Percentiles rank a stretch among this genome's conserved stretches.
These are phyloP conservation scores for Nothophaeocryptopus gaeumannii DNA, from an alignment of 2,329 filamentous ascomycete species.

Conservation along the genomic window DNA sequence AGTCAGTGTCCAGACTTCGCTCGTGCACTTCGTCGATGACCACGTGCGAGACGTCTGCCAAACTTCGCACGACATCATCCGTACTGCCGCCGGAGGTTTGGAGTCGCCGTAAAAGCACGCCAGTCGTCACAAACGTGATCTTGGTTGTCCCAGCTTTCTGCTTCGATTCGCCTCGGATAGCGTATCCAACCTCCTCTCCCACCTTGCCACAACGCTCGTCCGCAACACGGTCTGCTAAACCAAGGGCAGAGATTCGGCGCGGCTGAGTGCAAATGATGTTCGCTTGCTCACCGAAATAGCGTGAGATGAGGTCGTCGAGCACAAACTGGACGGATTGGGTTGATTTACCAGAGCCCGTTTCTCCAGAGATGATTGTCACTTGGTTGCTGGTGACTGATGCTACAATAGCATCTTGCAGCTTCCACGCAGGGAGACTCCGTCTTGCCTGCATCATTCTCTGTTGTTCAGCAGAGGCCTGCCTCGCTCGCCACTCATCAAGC, in stretches of 20 bases:
- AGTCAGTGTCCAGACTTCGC: conserved; percentile 90
- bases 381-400: conserved; percentile 71
- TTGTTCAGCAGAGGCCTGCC: conserved; percentile 64
- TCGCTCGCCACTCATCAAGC: conserved; percentile 62
- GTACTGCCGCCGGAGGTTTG: conserved; percentile 81
- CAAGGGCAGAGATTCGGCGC: conserved; percentile 87
- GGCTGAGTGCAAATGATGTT: conserved; percentile 97
- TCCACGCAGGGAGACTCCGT: conserved; percentile 81
- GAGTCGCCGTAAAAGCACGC: conserved; percentile 84
- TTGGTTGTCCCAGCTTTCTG: conserved; percentile 68
- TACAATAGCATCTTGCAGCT: conserved; percentile 72
- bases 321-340: conserved; percentile 97
- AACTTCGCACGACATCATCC: conserved; percentile 74
- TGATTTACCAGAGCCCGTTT: conserved; percentile 95
- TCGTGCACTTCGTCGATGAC: conserved; percentile 98
- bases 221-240: conserved; percentile 88
- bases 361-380: conserved; percentile 94
- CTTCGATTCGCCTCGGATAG: conserved; percentile 86
- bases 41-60: conserved; percentile 89
- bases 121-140: conserved; percentile 94
- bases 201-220: conserved; percentile 81
- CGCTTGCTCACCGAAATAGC: conserved; percentile 69
- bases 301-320: conserved; percentile 80
- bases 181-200: conserved; percentile 86
- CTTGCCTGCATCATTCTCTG: conserved; percentile 73